phyloP scores from a whole-genome alignment of 2,329 filamentous ascomycete genomes.

The Penicillium corylophilum region DNA sequence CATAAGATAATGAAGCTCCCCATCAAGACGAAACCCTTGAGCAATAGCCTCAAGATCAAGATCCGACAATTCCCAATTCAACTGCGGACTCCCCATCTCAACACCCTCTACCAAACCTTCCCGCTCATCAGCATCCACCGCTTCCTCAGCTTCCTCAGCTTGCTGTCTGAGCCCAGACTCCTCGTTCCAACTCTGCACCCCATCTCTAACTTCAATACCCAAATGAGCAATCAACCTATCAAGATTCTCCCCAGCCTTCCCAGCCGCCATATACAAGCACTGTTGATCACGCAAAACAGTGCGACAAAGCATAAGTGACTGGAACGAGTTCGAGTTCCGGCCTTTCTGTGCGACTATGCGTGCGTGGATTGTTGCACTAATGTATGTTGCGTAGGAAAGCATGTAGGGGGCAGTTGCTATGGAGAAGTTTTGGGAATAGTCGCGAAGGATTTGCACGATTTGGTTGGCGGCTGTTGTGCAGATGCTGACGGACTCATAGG shows the following conservation, averaged over 20 bases:
- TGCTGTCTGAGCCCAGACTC: not conserved
- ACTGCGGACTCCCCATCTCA: constrained; percentile 10
- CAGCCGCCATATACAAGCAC: constrained; percentile 22
- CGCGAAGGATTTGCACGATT: constrained; percentile 36
- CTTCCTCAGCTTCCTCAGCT: constrained; percentile 2
- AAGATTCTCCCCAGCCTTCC: constrained; percentile 24
- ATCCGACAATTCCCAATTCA: constrained; percentile 23
- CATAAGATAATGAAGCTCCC: constrained; percentile 22
- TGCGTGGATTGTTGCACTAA: constrained; percentile 54
- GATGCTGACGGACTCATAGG: constrained; percentile 29
- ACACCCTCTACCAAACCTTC: not conserved
- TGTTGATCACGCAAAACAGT: constrained; percentile 21
- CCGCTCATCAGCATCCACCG: not conserved
- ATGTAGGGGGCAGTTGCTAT: constrained; percentile 45
- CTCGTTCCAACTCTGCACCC: not conserved
- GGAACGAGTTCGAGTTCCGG: constrained; percentile 26
- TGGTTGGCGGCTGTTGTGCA: constrained; percentile 36
- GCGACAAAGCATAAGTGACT: constrained; percentile 21
- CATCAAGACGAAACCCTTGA: constrained; percentile 26
- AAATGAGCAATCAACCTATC: constrained; percentile 20
- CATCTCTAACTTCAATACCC: constrained; percentile 10
- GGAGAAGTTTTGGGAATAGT: constrained; percentile 43
- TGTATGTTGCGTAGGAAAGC: constrained; percentile 57
- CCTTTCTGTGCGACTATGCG: constrained; percentile 45
- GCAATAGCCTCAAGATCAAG: constrained; percentile 29